phyloP scores from a whole-genome alignment of 169 alveolate species.

The Ichthyophthirius multifiliis region DNA sequence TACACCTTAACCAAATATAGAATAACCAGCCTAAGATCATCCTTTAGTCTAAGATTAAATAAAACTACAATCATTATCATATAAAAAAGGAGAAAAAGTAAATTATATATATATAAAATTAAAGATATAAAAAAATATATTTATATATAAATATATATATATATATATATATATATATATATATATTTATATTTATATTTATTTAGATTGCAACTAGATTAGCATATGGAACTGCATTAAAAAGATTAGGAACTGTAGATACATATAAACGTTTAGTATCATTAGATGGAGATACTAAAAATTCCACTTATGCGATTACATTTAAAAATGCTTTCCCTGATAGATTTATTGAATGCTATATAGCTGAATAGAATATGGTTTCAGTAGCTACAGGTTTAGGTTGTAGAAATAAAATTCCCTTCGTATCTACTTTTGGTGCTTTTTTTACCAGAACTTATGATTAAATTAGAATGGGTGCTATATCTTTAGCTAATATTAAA shows the following conservation, averaged over 20 bases:
- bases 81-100: too few species aligned
- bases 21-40: too few species aligned
- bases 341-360: slow-evolving; percentile 53
- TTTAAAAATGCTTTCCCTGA: slow-evolving; percentile 41
- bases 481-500: slow-evolving; percentile 41
- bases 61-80: too few species aligned
- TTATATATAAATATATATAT: too few species aligned
- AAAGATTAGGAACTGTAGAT: slow-evolving; percentile 35
- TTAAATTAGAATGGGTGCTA: slow-evolving; percentile 55
- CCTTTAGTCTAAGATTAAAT: too few species aligned
- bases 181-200: too few species aligned
- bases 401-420: slow-evolving; percentile 41
- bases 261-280: slow-evolving; percentile 26
- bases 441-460: slow-evolving; percentile 61
- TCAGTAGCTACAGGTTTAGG: slow-evolving; percentile 33
- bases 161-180: too few species aligned
- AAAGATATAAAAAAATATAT: too few species aligned
- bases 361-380: slow-evolving; percentile 63
- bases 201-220: too few species aligned
- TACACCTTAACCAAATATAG: too few species aligned
- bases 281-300: slow-evolving; percentile 56
- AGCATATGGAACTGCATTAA: too few species aligned
- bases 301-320: slow-evolving; percentile 41
- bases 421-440: slow-evolving; percentile 54
- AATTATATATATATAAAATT: too few species aligned